phyloP scores from a whole-genome alignment of 2,329 filamentous ascomycete species.

The Tolypocladium tundrense region DNA sequence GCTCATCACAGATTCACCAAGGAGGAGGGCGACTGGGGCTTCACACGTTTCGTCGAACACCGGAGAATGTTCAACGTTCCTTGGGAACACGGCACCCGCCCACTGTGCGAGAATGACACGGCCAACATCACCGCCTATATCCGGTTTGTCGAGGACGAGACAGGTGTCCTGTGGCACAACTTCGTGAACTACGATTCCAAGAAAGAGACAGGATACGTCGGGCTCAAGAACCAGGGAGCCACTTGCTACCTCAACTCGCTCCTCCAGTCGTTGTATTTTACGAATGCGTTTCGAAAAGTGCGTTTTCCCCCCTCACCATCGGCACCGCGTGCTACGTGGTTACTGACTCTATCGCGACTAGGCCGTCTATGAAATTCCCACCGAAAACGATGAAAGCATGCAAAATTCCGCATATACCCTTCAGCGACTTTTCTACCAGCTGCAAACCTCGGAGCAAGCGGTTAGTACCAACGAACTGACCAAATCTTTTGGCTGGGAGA shows the following conservation, averaged over 20 bases:
- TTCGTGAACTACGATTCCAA: constrained; percentile 97
- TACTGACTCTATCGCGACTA: constrained; percentile 19
- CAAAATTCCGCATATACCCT: constrained; percentile 88
- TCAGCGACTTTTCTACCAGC: constrained; percentile 86
- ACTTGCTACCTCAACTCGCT: constrained; percentile 83
- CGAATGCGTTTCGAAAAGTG: constrained; percentile 88
- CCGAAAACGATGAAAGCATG: constrained; percentile 69
- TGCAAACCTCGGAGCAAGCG: constrained; percentile 76
- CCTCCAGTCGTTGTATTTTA: constrained; percentile 76
- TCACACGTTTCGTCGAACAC: constrained; percentile 90
- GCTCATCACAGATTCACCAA: constrained; percentile 95
- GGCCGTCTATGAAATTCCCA: constrained; percentile 96
- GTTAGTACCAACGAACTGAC: constrained; percentile 91
- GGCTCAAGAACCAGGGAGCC: constrained; percentile 91
- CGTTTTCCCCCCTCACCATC: constrained; percentile 1
- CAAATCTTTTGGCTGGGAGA: constrained; percentile 96
- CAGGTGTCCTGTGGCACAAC: constrained; percentile 83
- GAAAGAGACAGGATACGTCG: constrained; percentile 95
- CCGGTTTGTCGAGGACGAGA: constrained; percentile 75
- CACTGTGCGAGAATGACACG: constrained; percentile 65
- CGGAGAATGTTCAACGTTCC: constrained; percentile 70
- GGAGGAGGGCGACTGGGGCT: constrained; percentile 97
- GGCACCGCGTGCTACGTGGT: not conserved
- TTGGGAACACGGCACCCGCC: constrained; percentile 60
- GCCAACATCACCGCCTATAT: constrained; percentile 78